Conservation (phyloP, 1,284 basidiomycete genomes). For the Moesziomyces parantarcticus region DNA sequence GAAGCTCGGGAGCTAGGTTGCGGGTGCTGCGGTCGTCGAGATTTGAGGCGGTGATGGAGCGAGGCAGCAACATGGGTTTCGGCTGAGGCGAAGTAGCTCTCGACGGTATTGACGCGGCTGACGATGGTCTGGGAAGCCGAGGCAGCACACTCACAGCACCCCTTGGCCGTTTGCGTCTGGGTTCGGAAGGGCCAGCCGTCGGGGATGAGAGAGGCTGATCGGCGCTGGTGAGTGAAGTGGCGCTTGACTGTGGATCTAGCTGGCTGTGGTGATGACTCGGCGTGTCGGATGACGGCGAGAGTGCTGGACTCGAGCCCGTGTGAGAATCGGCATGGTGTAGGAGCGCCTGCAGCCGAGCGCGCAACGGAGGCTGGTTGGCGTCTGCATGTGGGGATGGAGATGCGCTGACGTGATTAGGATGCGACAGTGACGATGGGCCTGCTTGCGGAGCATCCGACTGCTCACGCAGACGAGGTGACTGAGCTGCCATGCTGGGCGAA, state of each 20-base stretch:
- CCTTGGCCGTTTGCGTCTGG: constrained; percentile 7
- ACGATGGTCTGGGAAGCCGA: background rate
- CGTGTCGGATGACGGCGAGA: constrained; percentile 28
- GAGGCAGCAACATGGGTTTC: constrained; percentile 23
- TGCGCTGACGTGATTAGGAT: constrained; percentile 2
- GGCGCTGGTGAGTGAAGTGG: constrained; percentile 22
- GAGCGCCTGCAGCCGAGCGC: constrained; percentile 30
- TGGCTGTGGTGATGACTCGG: constrained; percentile 16
- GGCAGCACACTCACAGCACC: constrained; percentile 30
- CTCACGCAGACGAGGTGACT: constrained; percentile 1
- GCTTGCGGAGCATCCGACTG: constrained; percentile 13
- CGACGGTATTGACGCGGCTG: background rate
- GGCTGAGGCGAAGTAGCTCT: constrained; percentile 13
- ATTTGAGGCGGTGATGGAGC: constrained; percentile 22
- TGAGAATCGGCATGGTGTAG: constrained; percentile 33
- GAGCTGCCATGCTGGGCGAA: constrained; percentile 5
- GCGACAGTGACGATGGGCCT: constrained; percentile 9
- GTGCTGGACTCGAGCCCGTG: constrained; percentile 24
- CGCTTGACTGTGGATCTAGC: constrained; percentile 17
- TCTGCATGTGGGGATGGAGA: background rate
- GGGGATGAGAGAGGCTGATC: constrained; percentile 7
- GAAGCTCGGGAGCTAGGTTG: constrained; percentile 5
- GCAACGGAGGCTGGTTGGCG: constrained; percentile 24
- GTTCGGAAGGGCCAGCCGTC: constrained; percentile 1
- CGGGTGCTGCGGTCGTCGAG: constrained; percentile 6